Evolutionary conservation across 208 protist species (phyloP).

Genomic region (Crithidia brevicula): DNA sequence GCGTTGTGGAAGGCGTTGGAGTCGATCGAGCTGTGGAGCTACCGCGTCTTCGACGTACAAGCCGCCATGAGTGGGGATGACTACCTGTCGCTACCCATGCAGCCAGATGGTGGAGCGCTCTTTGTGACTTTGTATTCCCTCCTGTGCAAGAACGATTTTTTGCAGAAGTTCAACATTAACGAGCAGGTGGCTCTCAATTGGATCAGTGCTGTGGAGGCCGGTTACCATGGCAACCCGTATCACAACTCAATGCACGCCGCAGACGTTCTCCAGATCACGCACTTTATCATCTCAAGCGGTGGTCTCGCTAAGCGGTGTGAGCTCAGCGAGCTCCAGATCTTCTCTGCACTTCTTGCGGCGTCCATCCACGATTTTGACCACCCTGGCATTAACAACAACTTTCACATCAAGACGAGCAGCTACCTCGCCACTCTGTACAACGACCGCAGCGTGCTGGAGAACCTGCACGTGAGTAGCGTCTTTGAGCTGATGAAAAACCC

Average conservation of each 20-base stretch:
- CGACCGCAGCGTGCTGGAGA: conserved; percentile 96
- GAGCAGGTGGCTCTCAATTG: conserved; percentile 90
- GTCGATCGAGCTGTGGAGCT: conserved; percentile 86
- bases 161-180: conserved; percentile 92
- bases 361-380: conserved; percentile 97
- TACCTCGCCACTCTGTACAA: conserved; percentile 94
- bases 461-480: conserved; percentile 90
- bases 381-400: conserved; percentile 96
- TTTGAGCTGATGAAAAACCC: conserved; percentile 93
- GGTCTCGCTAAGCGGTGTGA: conserved; percentile 72
- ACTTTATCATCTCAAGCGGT: conserved; percentile 85
- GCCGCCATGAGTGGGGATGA: conserved; percentile 77
- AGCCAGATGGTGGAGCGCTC: conserved; percentile 77
- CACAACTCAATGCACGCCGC: conserved; percentile 95
- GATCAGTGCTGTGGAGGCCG: conserved; percentile 88
- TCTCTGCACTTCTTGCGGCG: conserved; percentile 92
- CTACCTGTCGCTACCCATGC: conserved; percentile 59
- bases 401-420: conserved; percentile 87
- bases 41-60: conserved; percentile 88
- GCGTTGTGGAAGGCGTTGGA: conserved; percentile 71
- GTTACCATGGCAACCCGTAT: conserved; percentile 93
- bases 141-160: conserved; percentile 80
- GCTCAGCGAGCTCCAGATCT: conserved; percentile 83
- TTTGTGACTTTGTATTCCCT: conserved; percentile 91
- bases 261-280: conserved; percentile 89